Evolutionary conservation across 2,329 filamentous ascomycete genomes (phyloP), one percentile per base, ranked within the genome.

Genomic region (Plenodomus lindquistii): DNA sequence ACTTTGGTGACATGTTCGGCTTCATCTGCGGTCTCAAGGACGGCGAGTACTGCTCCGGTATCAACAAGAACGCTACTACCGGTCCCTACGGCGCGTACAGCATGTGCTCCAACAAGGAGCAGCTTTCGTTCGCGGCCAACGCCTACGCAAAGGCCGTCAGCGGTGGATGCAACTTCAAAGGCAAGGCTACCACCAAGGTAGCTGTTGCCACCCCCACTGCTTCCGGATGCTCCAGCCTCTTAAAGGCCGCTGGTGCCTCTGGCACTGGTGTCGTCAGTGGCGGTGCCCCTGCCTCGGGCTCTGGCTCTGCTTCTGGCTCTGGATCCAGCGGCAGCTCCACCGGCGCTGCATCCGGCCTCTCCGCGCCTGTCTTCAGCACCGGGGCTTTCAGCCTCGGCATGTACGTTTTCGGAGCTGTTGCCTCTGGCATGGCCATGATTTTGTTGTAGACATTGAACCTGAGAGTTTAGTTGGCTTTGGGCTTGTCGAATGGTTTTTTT

Each of bases 41-140:
- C 50, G 69, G 74, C 38, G 66, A 72, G 29, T 79, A 81, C 59
- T 94, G 90, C 75, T 75, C 72, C 19, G 89, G 86, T 45, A 91
- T 94, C 74, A 77, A 74, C 55, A 80, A 79, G 61, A 87, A 92
- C 73, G 81, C 81, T 42, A 83, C 81, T 50, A 81, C 78, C 17
- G 89, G 88, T 65, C 75, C 80, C 52, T 94, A 89, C 72, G 89
- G 89, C 60, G 82, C 87, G 40, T 91, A 89, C 79, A 83, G 84
- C 73, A 90, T 91, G 85, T 95, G 89, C 79, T 78, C 79, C 59
- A 66, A 82, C 63, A 79, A 80, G 59, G 80, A 89, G 74, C 83
- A 91, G 80, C 83, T 95, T 35, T 83, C 83, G 48, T 91, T 83
- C 70, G 87, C 85, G 40, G 81, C 92, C 59, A 84, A 92, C 76